Evolutionary conservation across 106 monocot species (phyloP), one percentile per base, ranked within the genome.

Genomic region (Dioscorea dumetorum): DNA sequence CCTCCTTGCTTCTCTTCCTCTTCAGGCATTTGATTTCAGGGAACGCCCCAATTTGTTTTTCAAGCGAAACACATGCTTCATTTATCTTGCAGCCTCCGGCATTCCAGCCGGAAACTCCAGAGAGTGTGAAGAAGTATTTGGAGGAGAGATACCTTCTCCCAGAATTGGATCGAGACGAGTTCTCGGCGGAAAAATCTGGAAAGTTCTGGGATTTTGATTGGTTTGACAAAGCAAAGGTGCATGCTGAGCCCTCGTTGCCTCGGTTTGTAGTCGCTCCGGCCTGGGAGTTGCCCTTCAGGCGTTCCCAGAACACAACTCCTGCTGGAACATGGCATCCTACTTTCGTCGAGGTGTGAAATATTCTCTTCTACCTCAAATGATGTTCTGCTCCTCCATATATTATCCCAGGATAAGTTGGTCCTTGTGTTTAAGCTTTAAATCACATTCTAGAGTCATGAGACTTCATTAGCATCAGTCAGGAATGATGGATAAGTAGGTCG

Each of bases 261-360:
- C 83, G 91, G 7, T 52, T 67, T 8, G 61, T 78, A 48, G 73
- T 95, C 15, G 81, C 67, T 22, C 91, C 95, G 1, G 28, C 23
- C 32, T 95, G 91, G 91, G 95, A 86, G 50, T 57, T 88, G 72
- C 95, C 95, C 0, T 95, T 95, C 53, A 72, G 91, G 62, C 88
- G 95, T 0, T 68, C 76, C 12, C 74, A 71, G 35, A 58, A 73
- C 48, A 62, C 53, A 9, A 24, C 53, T 12, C 12, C 62, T 6
- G 20, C 34, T 5, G 77, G 69, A 48, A 63, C 54, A 49, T 89
- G 88, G 84, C 58, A 84, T 60, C 82, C 82, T 11, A 54, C 49
- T 49, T 80, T 86, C 1, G 51, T 78, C 18, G 68, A 91, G 86
- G 91, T 86, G 0, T 8, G 41, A 10, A 6, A 6, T 5, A 41